phyloP scores from a whole-genome alignment of 768 basidiomycete species.

The Phaeolepiota aurea region DNA sequence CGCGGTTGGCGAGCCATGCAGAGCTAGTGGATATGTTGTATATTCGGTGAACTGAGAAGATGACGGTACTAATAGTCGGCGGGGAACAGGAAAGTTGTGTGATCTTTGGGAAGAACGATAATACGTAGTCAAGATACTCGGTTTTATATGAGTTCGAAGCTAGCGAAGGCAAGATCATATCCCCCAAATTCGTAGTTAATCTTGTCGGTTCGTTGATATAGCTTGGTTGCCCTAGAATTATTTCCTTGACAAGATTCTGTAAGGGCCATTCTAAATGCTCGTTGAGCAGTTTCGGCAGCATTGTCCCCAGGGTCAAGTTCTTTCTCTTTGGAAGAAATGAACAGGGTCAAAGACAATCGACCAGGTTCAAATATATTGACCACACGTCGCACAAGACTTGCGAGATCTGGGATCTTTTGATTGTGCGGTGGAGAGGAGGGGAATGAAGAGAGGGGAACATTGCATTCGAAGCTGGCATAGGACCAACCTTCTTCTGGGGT shows the following conservation, averaged over 20 bases:
- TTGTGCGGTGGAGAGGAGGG: slow-evolving; percentile 16
- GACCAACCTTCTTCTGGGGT: slow-evolving; percentile 98
- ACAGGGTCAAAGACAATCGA: slow-evolving; percentile 78
- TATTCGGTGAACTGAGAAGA: too few species aligned
- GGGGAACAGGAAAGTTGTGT: too few species aligned
- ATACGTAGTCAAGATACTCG: too few species aligned
- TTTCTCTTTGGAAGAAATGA: slow-evolving; percentile 67
- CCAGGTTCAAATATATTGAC: slow-evolving; percentile 90
- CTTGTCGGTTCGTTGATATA: slow-evolving; percentile 85
- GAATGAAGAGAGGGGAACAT: slow-evolving; percentile 61
- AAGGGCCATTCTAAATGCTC: slow-evolving; percentile 63
- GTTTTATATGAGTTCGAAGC: slow-evolving; percentile 55
- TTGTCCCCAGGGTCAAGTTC: slow-evolving; percentile 31
- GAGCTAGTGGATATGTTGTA: too few species aligned
- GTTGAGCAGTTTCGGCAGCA: slow-evolving; percentile 65
- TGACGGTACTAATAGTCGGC: too few species aligned
- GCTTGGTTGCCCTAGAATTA: slow-evolving; percentile 8
- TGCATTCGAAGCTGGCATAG: slow-evolving; percentile 98
- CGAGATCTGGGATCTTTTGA: slow-evolving; percentile 59
- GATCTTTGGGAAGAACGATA: too few species aligned
- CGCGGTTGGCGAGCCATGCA: too few species aligned
- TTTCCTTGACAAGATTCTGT: slow-evolving; percentile 14
- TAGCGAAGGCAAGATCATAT: slow-evolving; percentile 86
- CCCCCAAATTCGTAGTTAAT: slow-evolving; percentile 98
- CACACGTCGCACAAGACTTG: slow-evolving; percentile 78